Evolutionary conservation across 176 grass and related monocot species (phyloP), one percentile per base, ranked within the genome.

Genomic region (Oryza meyeriana): DNA sequence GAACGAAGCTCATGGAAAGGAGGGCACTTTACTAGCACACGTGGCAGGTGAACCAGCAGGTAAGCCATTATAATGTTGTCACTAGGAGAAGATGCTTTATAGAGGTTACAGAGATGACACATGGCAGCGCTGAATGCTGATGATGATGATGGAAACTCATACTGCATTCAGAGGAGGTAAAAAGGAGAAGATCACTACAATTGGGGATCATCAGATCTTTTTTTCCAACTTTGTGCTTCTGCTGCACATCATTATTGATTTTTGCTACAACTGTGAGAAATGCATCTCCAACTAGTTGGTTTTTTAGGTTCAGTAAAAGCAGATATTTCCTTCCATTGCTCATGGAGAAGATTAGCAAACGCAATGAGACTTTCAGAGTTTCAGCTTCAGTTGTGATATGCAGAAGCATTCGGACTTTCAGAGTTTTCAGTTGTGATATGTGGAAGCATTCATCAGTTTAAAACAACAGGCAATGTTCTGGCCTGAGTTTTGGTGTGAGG

Each of bases 1-100:
- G 67, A 61, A 63, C 81, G 75, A 70, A 22, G 52, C 3, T 80
- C 61, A 38, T 31, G 62, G 40, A 82, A 71, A 77, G 79, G 79
- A 63, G n/a, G 2, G 27, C 25, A 25, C 17, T 14, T 31, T 18
- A 25, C 26, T 10, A 2, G n/a, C 66, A 20, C 86, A 83, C 61
- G 82, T 77, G 71, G 82, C 87, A 81, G 82, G 64, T 89, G 77
- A 76, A 71, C 63, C 26, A 71, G 0, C 63, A 22, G 24, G 17
- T 0, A 38, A 10, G 31, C 24, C 76, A 79, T 66, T 26, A 66
- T 79, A 4, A 35, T 4, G 8, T 32, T 69, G 16, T 78, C 35
- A 31, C 20, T 50, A 22, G 16, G 3, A 2, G 24, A 47, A 33
- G 25, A 44, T 12, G 4, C 6, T 22, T 38, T 61, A 29, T 0